Percentiles rank a stretch among this genome's conserved stretches.
phyloP scores from a whole-genome alignment of 202 grass and related monocot species.

The Schoenoplectus triqueter region DNA sequence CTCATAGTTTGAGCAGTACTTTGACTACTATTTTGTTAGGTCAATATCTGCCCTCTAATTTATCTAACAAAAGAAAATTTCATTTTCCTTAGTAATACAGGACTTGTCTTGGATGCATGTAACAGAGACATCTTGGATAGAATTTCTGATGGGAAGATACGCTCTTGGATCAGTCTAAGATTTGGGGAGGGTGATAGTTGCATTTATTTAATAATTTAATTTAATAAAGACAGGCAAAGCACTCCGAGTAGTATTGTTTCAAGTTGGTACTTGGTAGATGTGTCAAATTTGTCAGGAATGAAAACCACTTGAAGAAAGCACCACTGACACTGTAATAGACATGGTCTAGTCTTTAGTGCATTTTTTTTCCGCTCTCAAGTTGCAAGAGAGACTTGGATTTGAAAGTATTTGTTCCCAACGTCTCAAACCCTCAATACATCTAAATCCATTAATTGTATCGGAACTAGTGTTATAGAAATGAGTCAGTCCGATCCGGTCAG shows the following conservation, averaged over 20 bases:
- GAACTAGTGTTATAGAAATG: neutral
- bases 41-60: neutral
- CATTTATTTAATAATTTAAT: neutral
- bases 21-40: neutral
- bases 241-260: neutral
- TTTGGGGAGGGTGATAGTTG: conserved; percentile 5
- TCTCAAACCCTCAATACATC: too few species aligned
- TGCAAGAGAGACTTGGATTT: neutral
- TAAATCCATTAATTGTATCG: too few species aligned
- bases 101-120: neutral
- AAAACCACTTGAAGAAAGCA: conserved; percentile 9
- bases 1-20: too few species aligned
- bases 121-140: conserved; percentile 10
- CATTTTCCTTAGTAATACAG: neutral
- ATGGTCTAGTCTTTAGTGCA: neutral
- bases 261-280: neutral
- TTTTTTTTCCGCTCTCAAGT: neutral
- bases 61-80: neutral
- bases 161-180: conserved; percentile 21
- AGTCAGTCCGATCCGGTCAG: too few species aligned
- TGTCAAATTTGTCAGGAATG: neutral
- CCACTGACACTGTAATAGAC: neutral
- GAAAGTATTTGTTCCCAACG: neutral
- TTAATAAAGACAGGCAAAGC: neutral
- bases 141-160: conserved; percentile 22